phyloP scores from a whole-genome alignment of 2,329 filamentous ascomycete genomes.

The Sarocladium strictum region DNA sequence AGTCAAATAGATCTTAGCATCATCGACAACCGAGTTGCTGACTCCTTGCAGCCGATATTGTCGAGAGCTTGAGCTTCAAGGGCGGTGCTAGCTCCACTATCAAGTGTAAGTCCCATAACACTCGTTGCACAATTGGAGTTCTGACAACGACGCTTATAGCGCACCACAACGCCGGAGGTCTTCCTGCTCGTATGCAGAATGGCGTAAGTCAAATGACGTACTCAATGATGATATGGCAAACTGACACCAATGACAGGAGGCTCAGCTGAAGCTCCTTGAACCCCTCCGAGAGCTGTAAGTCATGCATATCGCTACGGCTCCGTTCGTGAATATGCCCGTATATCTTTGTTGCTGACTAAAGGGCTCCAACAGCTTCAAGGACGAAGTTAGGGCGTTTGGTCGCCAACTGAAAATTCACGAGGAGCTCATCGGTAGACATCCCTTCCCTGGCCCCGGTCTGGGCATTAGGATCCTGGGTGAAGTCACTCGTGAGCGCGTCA shows the following conservation, averaged over 20 bases:
- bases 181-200: slow-evolving; percentile 49
- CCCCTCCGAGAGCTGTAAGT: slow-evolving; percentile 62
- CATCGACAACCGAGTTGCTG: background rate
- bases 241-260: slow-evolving; percentile 11
- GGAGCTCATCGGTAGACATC: slow-evolving; percentile 21
- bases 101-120: slow-evolving; percentile 29
- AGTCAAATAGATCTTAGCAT: background rate
- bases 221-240: slow-evolving; percentile 28
- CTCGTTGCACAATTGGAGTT: background rate
- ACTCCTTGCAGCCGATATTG: slow-evolving; percentile 22
- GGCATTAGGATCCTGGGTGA: slow-evolving; percentile 79
- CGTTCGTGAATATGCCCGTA: background rate
- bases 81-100: slow-evolving; percentile 42
- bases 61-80: slow-evolving; percentile 44
- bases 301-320: background rate
- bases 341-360: background rate
- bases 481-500: slow-evolving; percentile 71
- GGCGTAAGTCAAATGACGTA: slow-evolving; percentile 28
- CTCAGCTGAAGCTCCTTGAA: slow-evolving; percentile 63
- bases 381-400: slow-evolving; percentile 49
- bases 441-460: slow-evolving; percentile 48
- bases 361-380: slow-evolving; percentile 54
- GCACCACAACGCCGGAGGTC: slow-evolving; percentile 60
- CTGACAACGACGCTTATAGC: slow-evolving; percentile 17
- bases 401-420: slow-evolving; percentile 21